phyloP scores from a whole-genome alignment of 2,329 filamentous ascomycete genomes.

The Xylariaceae sp. region DNA sequence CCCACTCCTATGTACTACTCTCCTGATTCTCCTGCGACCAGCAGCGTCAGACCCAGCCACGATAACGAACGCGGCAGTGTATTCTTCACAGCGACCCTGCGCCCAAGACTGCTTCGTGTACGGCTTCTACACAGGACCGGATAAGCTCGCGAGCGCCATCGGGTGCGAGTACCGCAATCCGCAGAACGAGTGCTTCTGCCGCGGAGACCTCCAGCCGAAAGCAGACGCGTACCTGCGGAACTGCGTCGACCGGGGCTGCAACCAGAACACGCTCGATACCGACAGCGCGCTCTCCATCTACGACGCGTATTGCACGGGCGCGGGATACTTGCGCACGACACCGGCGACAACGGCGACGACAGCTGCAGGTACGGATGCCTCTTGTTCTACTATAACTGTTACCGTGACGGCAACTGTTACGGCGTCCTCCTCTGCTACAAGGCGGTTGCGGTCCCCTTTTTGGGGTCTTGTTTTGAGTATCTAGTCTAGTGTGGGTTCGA shows the following conservation, averaged over 20 bases:
- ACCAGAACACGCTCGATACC: slow-evolving; percentile 4
- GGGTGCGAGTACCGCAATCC: background rate
- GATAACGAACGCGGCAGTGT: background rate
- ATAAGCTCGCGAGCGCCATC: slow-evolving; percentile 2
- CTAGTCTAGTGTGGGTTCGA: no score
- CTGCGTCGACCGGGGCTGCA: slow-evolving; percentile 3
- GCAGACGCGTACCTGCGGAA: slow-evolving; percentile 2
- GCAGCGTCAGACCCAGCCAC: no score
- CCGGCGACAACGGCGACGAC: slow-evolving; percentile 1
- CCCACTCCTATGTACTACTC: no score
- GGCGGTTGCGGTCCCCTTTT: slow-evolving; percentile 1
- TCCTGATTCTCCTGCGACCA: no score
- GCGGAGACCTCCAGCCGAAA: slow-evolving; percentile 3
- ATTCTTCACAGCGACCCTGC: slow-evolving; percentile 8
- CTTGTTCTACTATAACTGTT: slow-evolving; percentile 6
- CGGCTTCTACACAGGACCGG: background rate
- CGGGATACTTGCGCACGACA: slow-evolving; percentile 4
- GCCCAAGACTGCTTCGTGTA: slow-evolving; percentile 3
- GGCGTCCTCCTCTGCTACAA: slow-evolving; percentile 7
- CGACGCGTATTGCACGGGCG: slow-evolving; percentile 7
- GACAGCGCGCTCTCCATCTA: slow-evolving; percentile 10
- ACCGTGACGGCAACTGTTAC: slow-evolving; percentile 11
- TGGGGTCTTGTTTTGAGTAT: background rate
- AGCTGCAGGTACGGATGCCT: slow-evolving; percentile 12
- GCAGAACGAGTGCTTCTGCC: slow-evolving; percentile 8